Percentiles rank a stretch among this genome's conserved stretches.
Conservation (phyloP, 352 stramenopile genomes). For the Globisporangium recalcitrans region DNA sequence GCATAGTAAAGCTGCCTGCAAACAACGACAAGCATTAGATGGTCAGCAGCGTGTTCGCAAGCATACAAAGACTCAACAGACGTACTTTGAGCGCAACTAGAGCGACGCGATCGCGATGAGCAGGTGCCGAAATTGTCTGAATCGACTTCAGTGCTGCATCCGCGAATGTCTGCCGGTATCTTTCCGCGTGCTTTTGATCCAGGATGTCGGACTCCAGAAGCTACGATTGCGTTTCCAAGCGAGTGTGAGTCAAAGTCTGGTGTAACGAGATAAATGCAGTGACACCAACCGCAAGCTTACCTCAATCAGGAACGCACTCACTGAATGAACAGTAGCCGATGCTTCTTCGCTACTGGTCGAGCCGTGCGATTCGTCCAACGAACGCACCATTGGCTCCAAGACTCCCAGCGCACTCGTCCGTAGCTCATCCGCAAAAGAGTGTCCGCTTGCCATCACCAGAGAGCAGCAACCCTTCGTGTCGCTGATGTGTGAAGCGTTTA, state of each 20-base stretch:
- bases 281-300: not conserved
- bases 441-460: conserved; percentile 13
- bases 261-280: no score
- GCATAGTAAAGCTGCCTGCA: conserved; percentile 31
- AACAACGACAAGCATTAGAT: conserved; percentile 15
- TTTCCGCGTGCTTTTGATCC: not conserved
- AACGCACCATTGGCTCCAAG: conserved; percentile 16
- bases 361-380: conserved; percentile 10
- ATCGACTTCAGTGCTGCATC: conserved; percentile 9
- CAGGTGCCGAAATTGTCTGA: conserved; percentile 1
- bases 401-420: conserved; percentile 16
- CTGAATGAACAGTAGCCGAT: not conserved
- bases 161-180: conserved; percentile 13
- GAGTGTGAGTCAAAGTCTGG: not conserved
- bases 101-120: conserved; percentile 10
- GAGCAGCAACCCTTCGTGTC: conserved; percentile 28
- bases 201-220: conserved; percentile 13
- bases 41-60: not conserved
- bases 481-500: conserved; percentile 12
- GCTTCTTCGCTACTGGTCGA: not conserved
- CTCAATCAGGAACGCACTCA: conserved; percentile 15
- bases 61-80: not conserved
- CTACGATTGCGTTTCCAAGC: conserved; percentile 1
- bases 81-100: conserved; percentile 25
- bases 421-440: conserved; percentile 22